Evolutionary conservation across 768 basidiomycete genomes (phyloP), one percentile per base, ranked within the genome.

Genomic region (Rhodotorula kratochvilovae): DNA sequence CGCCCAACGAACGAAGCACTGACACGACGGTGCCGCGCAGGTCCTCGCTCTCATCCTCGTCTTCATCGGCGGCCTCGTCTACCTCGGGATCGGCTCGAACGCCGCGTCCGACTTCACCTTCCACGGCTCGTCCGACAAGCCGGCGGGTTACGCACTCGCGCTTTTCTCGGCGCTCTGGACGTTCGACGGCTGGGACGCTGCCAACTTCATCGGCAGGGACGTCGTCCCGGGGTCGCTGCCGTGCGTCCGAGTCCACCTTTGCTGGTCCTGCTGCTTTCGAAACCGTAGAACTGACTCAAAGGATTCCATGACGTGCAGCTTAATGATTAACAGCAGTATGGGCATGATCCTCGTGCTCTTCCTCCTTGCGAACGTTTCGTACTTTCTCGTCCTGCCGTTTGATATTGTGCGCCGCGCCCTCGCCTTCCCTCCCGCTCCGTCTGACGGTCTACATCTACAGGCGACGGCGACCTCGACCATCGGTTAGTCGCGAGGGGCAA

Each of bases 111-210:
- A 90, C 7, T 83, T 95, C 57, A 79, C 89, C 39, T 96, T 95
- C 76, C 81, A 83, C 21, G 87, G 85, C 15, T 89, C 91, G 27
- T 90, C 88, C 66, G 84, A 81, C 27, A 90, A 90, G 71, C 90
- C 92, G 1, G 90, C 91, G 2, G 84, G 87, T 5, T 97, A 92
- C 81, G 91, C 94, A 12, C 83, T 97, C n/a, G 95, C 94, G 0
- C 83, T 97, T 12, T 99, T 96, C 80, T 95, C 92, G 19, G 91
- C 92, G 5, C 82, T 98, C 8, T 97, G 90, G 53, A 93, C 93
- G 3, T 93, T 91, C 74, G 93, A 93, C 80, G 95, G 95, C 1
- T 99, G 93, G 89, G 23, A 94, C 90, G 39, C 92, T 92, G 80
- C 60, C 27, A 73, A 76, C 56, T 76, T 68, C 45, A 70, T 77